Evolutionary conservation across 805 yeast species (phyloP).

Genomic region (Saturnispora silvae): DNA sequence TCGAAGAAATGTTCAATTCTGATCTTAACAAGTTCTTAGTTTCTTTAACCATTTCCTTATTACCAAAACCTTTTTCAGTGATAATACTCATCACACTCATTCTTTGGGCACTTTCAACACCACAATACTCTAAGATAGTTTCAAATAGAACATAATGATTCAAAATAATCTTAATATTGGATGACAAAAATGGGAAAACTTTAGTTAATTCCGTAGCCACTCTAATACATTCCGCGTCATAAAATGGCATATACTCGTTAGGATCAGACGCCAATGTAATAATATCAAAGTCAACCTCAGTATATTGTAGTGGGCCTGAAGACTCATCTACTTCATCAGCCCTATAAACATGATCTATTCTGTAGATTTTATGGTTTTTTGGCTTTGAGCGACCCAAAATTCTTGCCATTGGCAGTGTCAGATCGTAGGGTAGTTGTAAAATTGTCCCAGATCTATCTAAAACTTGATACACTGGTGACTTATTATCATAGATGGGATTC

Average conservation of each 20-base stretch:
- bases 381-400: slow-evolving; percentile 54
- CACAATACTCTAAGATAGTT: slow-evolving; percentile 69
- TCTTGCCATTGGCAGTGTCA: slow-evolving; percentile 85
- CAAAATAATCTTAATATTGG: slow-evolving; percentile 48
- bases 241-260: slow-evolving; percentile 31
- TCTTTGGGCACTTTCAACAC: slow-evolving; percentile 65
- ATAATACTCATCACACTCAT: slow-evolving; percentile 57
- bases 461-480: slow-evolving; percentile 64
- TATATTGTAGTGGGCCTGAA: slow-evolving; percentile 65
- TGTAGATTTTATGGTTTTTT: slow-evolving; percentile 49
- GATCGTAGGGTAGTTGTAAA: slow-evolving; percentile 79
- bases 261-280: slow-evolving; percentile 31
- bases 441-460: slow-evolving; percentile 82
- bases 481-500: slow-evolving; percentile 55
- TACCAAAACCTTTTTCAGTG: slow-evolving; percentile 68
- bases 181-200: slow-evolving; percentile 54
- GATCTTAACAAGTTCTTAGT: slow-evolving; percentile 38
- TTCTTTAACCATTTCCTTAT: slow-evolving; percentile 40
- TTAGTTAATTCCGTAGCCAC: slow-evolving; percentile 66
- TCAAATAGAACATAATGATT: slow-evolving; percentile 78
- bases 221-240: slow-evolving; percentile 84
- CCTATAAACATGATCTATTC: slow-evolving; percentile 76
- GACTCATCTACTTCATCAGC: slow-evolving; percentile 47
- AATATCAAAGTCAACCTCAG: slow-evolving; percentile 83
- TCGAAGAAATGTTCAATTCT: slow-evolving; percentile 68